Conservation (phyloP, 768 basidiomycete species). For the Epithele typhae region DNA sequence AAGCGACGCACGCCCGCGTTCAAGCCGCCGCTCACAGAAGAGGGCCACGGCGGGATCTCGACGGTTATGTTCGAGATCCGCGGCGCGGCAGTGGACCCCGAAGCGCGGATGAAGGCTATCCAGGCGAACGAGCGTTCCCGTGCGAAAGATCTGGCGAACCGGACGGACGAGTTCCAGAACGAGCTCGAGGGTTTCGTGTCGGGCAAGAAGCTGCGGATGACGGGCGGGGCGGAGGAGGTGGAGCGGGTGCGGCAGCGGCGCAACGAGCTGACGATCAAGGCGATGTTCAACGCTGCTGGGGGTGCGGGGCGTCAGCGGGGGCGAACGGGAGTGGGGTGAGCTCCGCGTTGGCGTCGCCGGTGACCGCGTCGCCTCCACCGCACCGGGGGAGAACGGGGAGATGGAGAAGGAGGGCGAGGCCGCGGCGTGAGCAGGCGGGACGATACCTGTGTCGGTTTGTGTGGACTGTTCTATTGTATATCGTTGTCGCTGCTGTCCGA, state of each 20-base stretch:
- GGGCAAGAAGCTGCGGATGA: conserved; percentile 89
- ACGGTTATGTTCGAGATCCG: conserved; percentile 91
- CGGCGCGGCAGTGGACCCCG: conserved; percentile 76
- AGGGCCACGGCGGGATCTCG: conserved; percentile 60
- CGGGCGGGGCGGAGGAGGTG: conserved; percentile 88
- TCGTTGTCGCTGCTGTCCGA: too few relatives aligned
- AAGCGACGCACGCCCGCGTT: conserved; percentile 37
- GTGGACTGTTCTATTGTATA: too few relatives aligned
- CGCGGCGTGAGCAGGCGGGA: background rate
- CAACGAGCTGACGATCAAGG: conserved; percentile 82
- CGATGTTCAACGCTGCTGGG: conserved; percentile 62
- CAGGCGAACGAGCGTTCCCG: conserved; percentile 81
- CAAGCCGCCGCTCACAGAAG: conserved; percentile 60
- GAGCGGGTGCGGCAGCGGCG: conserved; percentile 84
- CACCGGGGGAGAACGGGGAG: background rate
- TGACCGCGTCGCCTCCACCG: background rate
- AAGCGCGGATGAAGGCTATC: conserved; percentile 86
- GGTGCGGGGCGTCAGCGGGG: background rate
- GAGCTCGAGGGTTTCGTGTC: conserved; percentile 86
- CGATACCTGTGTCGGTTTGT: too few relatives aligned
- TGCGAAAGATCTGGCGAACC: conserved; percentile 66
- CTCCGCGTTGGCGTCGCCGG: background rate
- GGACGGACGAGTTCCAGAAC: conserved; percentile 78
- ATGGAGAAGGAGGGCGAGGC: background rate
- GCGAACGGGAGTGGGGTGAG: background rate